phyloP scores from a whole-genome alignment of 2,329 filamentous ascomycete species.

The Mycosphaerelloides madeirae region DNA sequence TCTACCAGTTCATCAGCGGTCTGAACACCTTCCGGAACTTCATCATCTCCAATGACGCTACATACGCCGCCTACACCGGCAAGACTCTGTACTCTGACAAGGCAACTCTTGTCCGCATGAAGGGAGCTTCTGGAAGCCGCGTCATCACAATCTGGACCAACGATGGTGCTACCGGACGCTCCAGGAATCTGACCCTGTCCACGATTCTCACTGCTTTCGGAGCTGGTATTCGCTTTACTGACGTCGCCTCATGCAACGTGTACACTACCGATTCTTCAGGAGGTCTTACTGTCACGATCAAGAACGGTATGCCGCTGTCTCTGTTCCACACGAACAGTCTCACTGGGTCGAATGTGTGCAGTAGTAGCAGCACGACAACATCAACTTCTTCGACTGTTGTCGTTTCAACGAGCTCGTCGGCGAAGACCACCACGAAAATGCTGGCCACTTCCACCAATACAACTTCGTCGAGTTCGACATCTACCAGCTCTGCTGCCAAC shows the following conservation, averaged over 20 bases:
- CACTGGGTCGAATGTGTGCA: slow-evolving; percentile 35
- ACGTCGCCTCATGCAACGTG: slow-evolving; percentile 43
- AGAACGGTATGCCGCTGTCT: slow-evolving; percentile 41
- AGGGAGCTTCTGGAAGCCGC: slow-evolving; percentile 5
- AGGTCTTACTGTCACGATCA: slow-evolving; percentile 42
- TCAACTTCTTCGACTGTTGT: too few species aligned
- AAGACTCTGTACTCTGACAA: slow-evolving; percentile 26
- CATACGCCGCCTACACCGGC: slow-evolving; percentile 38
- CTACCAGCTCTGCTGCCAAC: too few species aligned
- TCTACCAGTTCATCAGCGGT: slow-evolving; percentile 37
- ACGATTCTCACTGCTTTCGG: slow-evolving; percentile 9
- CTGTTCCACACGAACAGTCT: slow-evolving; percentile 37
- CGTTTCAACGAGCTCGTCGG: background rate
- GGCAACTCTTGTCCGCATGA: slow-evolving; percentile 15
- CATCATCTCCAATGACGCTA: slow-evolving; percentile 34
- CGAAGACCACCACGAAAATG: too few species aligned
- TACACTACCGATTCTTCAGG: slow-evolving; percentile 42
- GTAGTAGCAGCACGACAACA: slow-evolving; percentile 4
- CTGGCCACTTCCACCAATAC: too few species aligned
- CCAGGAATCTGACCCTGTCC: slow-evolving; percentile 5
- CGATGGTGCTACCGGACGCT: slow-evolving; percentile 4
- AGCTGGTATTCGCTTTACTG: slow-evolving; percentile 22
- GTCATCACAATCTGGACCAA: slow-evolving; percentile 18
- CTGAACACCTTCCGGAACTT: slow-evolving; percentile 49
- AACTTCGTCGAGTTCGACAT: too few species aligned